Percentiles rank a stretch among this genome's conserved stretches.
Conservation (phyloP, 2,329 filamentous ascomycete species). For the Teratosphaeria destructans region DNA sequence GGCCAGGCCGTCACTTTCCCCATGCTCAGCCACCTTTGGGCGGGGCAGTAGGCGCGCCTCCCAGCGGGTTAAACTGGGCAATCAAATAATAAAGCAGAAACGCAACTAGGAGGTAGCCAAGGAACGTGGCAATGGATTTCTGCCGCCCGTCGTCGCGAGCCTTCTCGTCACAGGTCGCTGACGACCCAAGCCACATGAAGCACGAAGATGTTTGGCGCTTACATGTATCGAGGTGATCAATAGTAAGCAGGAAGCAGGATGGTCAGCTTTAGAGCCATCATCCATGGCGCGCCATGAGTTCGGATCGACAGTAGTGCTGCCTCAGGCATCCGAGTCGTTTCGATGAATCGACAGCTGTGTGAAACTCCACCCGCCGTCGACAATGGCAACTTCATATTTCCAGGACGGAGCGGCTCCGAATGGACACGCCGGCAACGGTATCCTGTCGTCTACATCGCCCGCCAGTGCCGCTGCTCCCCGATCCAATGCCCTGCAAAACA, state of each 20-base stretch:
- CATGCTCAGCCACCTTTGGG: background rate
- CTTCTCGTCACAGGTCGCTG: background rate
- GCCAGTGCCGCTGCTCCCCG: conserved; percentile 22
- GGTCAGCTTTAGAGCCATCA: background rate
- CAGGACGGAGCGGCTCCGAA: background rate
- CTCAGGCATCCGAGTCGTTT: background rate
- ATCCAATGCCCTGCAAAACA: conserved; percentile 62
- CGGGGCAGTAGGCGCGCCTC: background rate
- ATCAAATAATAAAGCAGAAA: background rate
- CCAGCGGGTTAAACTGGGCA: background rate
- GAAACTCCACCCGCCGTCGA: background rate
- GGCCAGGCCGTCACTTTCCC: background rate
- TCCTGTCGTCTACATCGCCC: conserved; percentile 1
- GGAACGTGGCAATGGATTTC: background rate
- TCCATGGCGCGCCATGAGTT: no score
- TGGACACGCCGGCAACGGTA: background rate
- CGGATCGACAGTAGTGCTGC: background rate
- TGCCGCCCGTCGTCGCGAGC: background rate
- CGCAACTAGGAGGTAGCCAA: background rate
- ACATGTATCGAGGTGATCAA: no score
- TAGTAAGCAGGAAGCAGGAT: background rate
- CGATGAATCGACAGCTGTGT: background rate
- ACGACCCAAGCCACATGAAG: background rate
- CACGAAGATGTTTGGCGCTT: background rate
- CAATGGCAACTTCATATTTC: conserved; percentile 4